Evolutionary conservation across 768 basidiomycete species (phyloP), one percentile per base, ranked within the genome.

Genomic region (Crassisporium funariophilum): DNA sequence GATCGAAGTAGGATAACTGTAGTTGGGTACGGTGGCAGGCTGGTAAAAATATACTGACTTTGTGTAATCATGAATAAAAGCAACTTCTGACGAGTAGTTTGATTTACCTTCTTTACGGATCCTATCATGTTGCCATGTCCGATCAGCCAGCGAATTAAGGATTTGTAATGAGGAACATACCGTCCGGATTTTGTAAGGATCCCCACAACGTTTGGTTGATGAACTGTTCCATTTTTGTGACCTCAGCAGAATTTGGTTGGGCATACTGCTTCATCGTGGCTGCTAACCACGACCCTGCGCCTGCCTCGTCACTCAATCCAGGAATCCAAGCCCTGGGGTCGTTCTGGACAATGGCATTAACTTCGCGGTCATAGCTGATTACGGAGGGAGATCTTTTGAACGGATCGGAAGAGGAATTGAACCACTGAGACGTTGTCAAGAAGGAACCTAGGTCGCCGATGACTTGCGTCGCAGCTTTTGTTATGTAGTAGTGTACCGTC

Each of bases 261-360:
- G 68, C 75, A 50, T 64, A 82, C 54, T 82, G 76, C 50, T 81
- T 82, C 77, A 80, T 75, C 3, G 73, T 63, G 13, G 75, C 79
- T 6, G 80, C 77, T 11, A 82, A 55, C 77, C 78, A 81, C 17
- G 78, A 79, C 9, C 78, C 79, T 0, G 80, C 79, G 21, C 80
- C 80, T n/a, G 75, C 80, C 58, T 82, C 80, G 52, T 82, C 79
- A 40, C 77, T 79, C 48, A 81, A 54, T 0, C 80, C 80, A n/a
- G 78, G 73, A 41, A 82, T 82, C 80, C 80, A 82, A 11, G 78
- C 77, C 29, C 80, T 60, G 11, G 76, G 68, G 45, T 80, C 80
- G 52, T 81, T 72, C 51, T 59, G 70, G 1, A 82, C 77, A 1
- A 72, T 47, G 6, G 74, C 73, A 49, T 80, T 74, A 2, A 74